Evolutionary conservation across 495 filamentous ascomycete genomes (phyloP), one percentile per base, ranked within the genome.

Genomic region (Penicillium atrosanguineum): DNA sequence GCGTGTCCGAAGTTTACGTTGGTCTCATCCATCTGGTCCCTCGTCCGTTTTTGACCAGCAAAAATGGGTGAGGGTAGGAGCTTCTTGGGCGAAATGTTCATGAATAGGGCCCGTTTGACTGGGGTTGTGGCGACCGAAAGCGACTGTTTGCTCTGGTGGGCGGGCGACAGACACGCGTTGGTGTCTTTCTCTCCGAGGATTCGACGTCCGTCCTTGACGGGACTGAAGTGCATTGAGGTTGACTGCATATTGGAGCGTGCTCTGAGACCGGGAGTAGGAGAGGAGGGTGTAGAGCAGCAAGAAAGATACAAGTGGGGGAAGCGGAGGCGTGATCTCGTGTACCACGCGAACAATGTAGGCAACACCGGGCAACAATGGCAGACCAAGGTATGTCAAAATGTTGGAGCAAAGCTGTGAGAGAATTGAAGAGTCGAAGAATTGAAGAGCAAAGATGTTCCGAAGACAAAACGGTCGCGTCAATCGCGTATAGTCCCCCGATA

Each of bases 161-260:
- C 65, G 34, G 74, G 72, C 31, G 74, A 71, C 38, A 72, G 57
- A 62, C 72, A 77, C 71, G 74, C 73, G 72, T 77, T 77, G 63
- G 65, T 52, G 55, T 69, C 68, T 56, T 74, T 77, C 45, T 74
- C 72, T 26, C 74, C 70, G 48, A 77, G 70, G 26, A 77, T 67
- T 20, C 69, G 74, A 53, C 74, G 65, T 37, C 69, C 73, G 19
- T 74, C 70, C 57, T 76, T 77, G 46, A 71, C 49, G 6, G 74
- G 72, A 57, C 69, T 76, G 55, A 63, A 55, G 44, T 63, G 64
- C 20, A 63, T 44, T 48, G 59, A 47, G 20, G 63, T 58, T 3
- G 64, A 50, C 37, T 69, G 62, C 70, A 73, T 72, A 38, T 7
- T 60, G 42, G 28, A 51, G 60, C 4, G 31, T 31, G 25, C 40